Evolutionary conservation across 345 rosid genomes (phyloP), one percentile per base, ranked within the genome.

Genomic region (Nephelium lappaceum): DNA sequence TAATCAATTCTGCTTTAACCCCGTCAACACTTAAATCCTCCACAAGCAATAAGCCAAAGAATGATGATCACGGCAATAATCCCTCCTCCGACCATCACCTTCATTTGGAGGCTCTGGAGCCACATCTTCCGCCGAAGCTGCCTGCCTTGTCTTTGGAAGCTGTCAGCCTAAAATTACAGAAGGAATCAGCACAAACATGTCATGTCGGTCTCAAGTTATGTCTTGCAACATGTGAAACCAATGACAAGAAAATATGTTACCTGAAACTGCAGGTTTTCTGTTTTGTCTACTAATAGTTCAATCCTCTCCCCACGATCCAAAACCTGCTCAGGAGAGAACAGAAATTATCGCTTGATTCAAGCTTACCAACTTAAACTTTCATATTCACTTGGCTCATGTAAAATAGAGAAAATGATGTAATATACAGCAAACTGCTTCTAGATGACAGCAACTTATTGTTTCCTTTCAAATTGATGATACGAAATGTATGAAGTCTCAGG

Each of bases 121-220:
- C 98, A 97, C 98, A 94, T 97, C 86, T 89, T 94, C 81, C 99
- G 88, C 21, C 98, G 89, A 71, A 97, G 84, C 80, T 91, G 93
- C 84, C 98, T 90, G 36, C 98, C 97, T 87, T 94, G 98, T 86
- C 98, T 90, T 86, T 97, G 99, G 85, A 97, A 97, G 87, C 97
- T 88, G 84, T 93, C 99, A 3, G 98, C 98, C 93, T 93, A 75
- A 68, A 61, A 25, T 49, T 63, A 61, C 67, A 70, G 47, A 45
- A 77, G 79, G 24, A 49, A 64, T 1, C 42, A 19, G 24, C 60
- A 64, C 5, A 58, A 61, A 8, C 8, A 53, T 27, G 62, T 63
- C 8, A 45, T 27, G 47, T 67, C 3, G 63, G 16, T 69, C 53
- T 55, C 45, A 55, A 81, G 53, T 71, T 36, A 43, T 43, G 51